Base-by-base conservation (phyloP, 179 eudicot genomes). In the Beta macrorhiza region DNA sequence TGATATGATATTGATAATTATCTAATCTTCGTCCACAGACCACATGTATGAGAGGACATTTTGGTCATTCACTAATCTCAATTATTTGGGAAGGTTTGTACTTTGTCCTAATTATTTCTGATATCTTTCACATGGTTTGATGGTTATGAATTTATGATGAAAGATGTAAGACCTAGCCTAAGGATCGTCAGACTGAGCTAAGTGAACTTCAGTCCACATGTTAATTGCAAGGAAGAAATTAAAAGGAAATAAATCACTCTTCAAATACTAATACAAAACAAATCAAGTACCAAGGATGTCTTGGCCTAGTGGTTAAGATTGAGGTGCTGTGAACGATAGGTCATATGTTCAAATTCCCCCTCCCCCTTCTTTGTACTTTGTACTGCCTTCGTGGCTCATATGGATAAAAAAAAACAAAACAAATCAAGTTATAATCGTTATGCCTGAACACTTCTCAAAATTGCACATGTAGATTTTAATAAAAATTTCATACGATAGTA, bases 21-120 rank as follows among this genome's bases (percentile, higher is more conserved):
- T 65, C 37, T 13, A 20, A 0, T 72, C 11, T n/a, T 45, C 70
- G 25, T 79, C 82, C 82, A 80, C 78, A 72, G 25, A 72, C 82
- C 82, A 80, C 78, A 72, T 72, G 72, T 75, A 63, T 55, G 13
- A 72, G 56, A 77, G 81, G 81, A n/a, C 57, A 62, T 0, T 78
- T 72, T 82, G 12, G 84, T 82, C 57, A 82, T 72, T 78, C 29
- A 1, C 7, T 14, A 62, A 20, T 15, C 59, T 82, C 84, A 82
- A 82, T 82, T 20, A 82, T 78, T 37, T 78, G 67, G 64, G 7
- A 57, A 82, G 42, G 58, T 76, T 58, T 75, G 47, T 44, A 55
- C 22, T 76, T 58, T 75, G 47, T 44, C 68, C 22, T 44, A 61
- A 59, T 76, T 59, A 58, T 61, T 19, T n/a, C 10, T 59, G 78